Conservation (phyloP, 257 asterid species). For the Echium plantagineum region DNA sequence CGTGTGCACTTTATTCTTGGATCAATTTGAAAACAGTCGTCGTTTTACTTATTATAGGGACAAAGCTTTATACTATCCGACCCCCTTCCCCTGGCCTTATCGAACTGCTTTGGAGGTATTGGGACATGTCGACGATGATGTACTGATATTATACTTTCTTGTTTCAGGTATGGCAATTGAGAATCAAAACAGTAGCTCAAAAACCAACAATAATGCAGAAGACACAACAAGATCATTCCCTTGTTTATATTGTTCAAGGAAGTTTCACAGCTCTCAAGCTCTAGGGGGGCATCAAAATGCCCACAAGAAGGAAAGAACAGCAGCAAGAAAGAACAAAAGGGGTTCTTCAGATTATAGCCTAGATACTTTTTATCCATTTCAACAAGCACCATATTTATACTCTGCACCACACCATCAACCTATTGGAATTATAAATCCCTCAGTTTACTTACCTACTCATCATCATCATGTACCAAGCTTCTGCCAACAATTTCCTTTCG, state of each 20-base stretch:
- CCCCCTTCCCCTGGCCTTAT: background rate
- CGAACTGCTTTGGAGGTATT: background rate
- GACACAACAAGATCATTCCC: slow-evolving; percentile 56
- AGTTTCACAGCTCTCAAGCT: slow-evolving; percentile 87
- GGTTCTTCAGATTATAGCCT: slow-evolving; percentile 9
- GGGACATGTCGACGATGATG: background rate
- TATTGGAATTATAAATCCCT: slow-evolving; percentile 42
- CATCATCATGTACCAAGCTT: slow-evolving; percentile 43
- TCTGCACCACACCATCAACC: slow-evolving; percentile 30
- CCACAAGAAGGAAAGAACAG: slow-evolving; percentile 79
- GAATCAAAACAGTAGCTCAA: slow-evolving; percentile 14
- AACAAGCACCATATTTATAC: slow-evolving; percentile 36
- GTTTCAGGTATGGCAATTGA: slow-evolving; percentile 43
- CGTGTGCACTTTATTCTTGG: background rate
- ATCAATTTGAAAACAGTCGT: too few species aligned
- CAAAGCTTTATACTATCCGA: too few species aligned
- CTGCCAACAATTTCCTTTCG: slow-evolving; percentile 26
- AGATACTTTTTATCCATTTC: slow-evolving; percentile 19
- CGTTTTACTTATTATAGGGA: too few species aligned
- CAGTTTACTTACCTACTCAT: slow-evolving; percentile 40
- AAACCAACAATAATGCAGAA: slow-evolving; percentile 19
- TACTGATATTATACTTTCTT: background rate
- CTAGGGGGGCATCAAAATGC: slow-evolving; percentile 96
- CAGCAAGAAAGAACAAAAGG: slow-evolving; percentile 56
- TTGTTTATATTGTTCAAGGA: slow-evolving; percentile 67